These are phyloP conservation scores for Laguncularia racemosa DNA, from an alignment of 345 rosid genomes.

Conservation along the genomic window DNA sequence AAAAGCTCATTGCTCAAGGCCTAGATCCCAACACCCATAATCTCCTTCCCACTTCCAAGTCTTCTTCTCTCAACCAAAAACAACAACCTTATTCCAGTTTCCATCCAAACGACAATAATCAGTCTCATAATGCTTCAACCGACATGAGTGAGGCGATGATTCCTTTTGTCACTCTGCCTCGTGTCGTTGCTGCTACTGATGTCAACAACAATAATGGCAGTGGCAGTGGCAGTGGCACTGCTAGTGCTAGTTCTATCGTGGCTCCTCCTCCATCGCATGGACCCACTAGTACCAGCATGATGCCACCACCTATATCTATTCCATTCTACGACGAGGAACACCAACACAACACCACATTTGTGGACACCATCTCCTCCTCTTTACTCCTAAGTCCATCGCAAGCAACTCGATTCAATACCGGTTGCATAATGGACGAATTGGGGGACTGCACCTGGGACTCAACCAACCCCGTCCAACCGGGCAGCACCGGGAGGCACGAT, in stretches of 20 bases:
- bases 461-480: too few relatives aligned
- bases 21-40: conserved; percentile 53
- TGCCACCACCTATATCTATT: too few relatives aligned
- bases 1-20: conserved; percentile 53
- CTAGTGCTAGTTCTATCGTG: too few relatives aligned
- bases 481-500: too few relatives aligned
- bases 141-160: conserved; percentile 7
- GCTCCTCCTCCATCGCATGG: too few relatives aligned
- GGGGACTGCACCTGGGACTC: too few relatives aligned
- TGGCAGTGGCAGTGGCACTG: neutral
- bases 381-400: too few relatives aligned
- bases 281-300: neutral
- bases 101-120: neutral
- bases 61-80: conserved; percentile 5
- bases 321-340: too few relatives aligned
- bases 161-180: conserved; percentile 12
- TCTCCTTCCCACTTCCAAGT: conserved; percentile 14
- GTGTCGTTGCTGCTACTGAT: neutral
- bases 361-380: too few relatives aligned
- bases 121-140: neutral
- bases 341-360: too few relatives aligned
- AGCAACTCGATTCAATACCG: too few relatives aligned
- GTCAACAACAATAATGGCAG: neutral
- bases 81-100: neutral
- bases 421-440: too few relatives aligned